Evolutionary conservation across 1,139 yeast genomes (phyloP).

Genomic region (Nakaseomyces glabratus): DNA sequence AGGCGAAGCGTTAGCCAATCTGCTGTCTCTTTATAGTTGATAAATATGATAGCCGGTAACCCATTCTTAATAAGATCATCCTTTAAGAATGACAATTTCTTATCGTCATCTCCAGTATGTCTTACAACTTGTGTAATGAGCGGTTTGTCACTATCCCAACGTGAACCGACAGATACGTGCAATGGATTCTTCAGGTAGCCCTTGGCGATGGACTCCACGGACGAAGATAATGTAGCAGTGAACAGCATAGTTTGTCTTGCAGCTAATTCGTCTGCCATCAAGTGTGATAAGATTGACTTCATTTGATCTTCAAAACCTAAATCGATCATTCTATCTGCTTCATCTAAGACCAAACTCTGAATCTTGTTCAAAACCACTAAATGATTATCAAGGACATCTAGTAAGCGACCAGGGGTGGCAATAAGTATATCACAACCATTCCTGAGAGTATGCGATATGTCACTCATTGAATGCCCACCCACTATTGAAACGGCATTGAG

Average conservation of each 20-base stretch:
- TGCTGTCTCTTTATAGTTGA: slow-evolving; percentile 65
- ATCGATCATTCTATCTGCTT: slow-evolving; percentile 92
- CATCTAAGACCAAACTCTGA: slow-evolving; percentile 71
- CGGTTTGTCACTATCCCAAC: slow-evolving; percentile 44
- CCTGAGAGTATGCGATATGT: slow-evolving; percentile 50
- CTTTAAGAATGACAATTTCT: slow-evolving; percentile 17
- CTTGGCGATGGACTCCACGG: slow-evolving; percentile 56
- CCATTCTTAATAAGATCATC: slow-evolving; percentile 25
- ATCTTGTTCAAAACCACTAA: slow-evolving; percentile 54
- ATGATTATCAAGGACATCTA: slow-evolving; percentile 68
- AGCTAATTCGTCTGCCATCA: slow-evolving; percentile 24
- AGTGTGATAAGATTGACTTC: slow-evolving; percentile 41
- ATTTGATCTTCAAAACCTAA: slow-evolving; percentile 87
- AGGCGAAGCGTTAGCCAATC: slow-evolving; percentile 45
- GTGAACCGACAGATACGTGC: slow-evolving; percentile 55
- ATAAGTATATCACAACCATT: slow-evolving; percentile 74
- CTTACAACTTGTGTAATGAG: slow-evolving; percentile 24
- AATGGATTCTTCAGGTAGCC: slow-evolving; percentile 56
- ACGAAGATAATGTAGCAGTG: slow-evolving; percentile 83
- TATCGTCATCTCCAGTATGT: slow-evolving; percentile 53
- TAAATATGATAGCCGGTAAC: slow-evolving; percentile 70
- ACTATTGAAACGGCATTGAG: slow-evolving; percentile 59
- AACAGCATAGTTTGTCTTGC: slow-evolving; percentile 69
- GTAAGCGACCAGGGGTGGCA: slow-evolving; percentile 88
- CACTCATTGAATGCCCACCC: slow-evolving; percentile 85